Percentiles rank a stretch among this genome's conserved stretches.
Conservation (phyloP, 2,329 filamentous ascomycete genomes). For the Neospermospora avenae region DNA sequence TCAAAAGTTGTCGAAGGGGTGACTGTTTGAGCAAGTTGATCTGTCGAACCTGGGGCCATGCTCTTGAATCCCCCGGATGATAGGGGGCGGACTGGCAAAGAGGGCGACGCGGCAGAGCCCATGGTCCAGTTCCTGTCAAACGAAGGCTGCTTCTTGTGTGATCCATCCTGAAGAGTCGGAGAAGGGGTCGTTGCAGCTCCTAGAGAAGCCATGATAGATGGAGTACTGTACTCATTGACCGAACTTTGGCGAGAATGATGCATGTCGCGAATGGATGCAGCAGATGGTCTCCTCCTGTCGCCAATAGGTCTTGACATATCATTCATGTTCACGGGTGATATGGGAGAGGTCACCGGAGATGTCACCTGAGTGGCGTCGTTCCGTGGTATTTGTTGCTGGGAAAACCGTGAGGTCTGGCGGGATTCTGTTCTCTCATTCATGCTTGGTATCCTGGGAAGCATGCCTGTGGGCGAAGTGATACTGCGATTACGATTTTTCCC, state of each 20-base stretch:
- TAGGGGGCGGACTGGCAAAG: conserved; percentile 28
- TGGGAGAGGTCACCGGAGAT: conserved; percentile 41
- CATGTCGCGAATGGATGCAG: conserved; percentile 76
- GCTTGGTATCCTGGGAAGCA: conserved; percentile 32
- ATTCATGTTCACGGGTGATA: conserved; percentile 40
- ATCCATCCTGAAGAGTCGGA: conserved; percentile 22
- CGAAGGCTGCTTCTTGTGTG: conserved; percentile 64
- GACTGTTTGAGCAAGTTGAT: conserved; percentile 32
- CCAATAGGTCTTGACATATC: conserved; percentile 37
- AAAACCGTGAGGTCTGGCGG: conserved; percentile 28
- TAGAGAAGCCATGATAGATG: conserved; percentile 44
- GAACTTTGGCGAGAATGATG: conserved; percentile 86
- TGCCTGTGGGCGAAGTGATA: conserved; percentile 23
- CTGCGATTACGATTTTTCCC: conserved; percentile 44
- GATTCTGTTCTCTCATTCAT: conserved; percentile 30
- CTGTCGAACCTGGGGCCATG: conserved; percentile 32
- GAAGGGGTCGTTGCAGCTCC: conserved; percentile 29
- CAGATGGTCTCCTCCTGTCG: conserved; percentile 65
- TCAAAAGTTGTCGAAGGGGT: conserved; percentile 48
- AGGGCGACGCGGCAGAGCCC: conserved; percentile 39
- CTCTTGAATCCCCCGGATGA: conserved; percentile 29
- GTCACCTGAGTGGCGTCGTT: conserved; percentile 34
- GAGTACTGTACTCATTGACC: conserved; percentile 39
- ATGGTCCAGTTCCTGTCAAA: conserved; percentile 71
- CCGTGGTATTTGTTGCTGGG: conserved; percentile 30